phyloP scores from a whole-genome alignment of 140 eudicot genomes.

The Senecio squalidus region DNA sequence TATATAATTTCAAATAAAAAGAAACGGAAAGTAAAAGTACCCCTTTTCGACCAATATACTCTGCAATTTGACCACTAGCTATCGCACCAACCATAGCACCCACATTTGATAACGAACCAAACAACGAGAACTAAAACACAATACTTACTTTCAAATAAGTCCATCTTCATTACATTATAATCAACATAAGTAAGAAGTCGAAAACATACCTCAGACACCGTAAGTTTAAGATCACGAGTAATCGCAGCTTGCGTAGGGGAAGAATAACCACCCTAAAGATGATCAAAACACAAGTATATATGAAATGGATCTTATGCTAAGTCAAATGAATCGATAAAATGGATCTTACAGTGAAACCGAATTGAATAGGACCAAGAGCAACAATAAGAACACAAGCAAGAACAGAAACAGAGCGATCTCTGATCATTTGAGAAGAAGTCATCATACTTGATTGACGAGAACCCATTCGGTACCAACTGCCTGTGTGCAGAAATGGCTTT shows the following conservation, averaged over 20 bases:
- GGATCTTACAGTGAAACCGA: slow-evolving; percentile 82
- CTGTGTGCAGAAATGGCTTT: slow-evolving; percentile 88
- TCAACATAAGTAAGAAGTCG: neutral
- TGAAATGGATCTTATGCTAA: too few species aligned
- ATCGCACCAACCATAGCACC: slow-evolving; percentile 99
- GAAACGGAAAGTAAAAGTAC: slow-evolving; percentile 22
- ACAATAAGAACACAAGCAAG: slow-evolving; percentile 86
- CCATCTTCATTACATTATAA: neutral
- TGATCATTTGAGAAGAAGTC: slow-evolving; percentile 77
- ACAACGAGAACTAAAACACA: slow-evolving; percentile 67
- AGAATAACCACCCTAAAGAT: slow-evolving; percentile 70
- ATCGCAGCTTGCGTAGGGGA: slow-evolving; percentile 85
- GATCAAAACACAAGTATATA: slow-evolving; percentile 10
- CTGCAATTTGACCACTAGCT: slow-evolving; percentile 98
- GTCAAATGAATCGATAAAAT: neutral
- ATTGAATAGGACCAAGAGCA: slow-evolving; percentile 90
- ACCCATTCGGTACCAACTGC: slow-evolving; percentile 96
- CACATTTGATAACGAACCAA: slow-evolving; percentile 91
- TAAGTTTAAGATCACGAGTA: slow-evolving; percentile 59
- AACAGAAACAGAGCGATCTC: slow-evolving; percentile 83
- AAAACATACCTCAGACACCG: slow-evolving; percentile 69
- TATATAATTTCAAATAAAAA: neutral
- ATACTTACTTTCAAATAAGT: slow-evolving; percentile 13
- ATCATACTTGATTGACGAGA: slow-evolving; percentile 84
- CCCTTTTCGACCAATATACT: slow-evolving; percentile 95